Evolutionary conservation across 2,329 filamentous ascomycete genomes (phyloP).

Genomic region (Bipolaris cookei): DNA sequence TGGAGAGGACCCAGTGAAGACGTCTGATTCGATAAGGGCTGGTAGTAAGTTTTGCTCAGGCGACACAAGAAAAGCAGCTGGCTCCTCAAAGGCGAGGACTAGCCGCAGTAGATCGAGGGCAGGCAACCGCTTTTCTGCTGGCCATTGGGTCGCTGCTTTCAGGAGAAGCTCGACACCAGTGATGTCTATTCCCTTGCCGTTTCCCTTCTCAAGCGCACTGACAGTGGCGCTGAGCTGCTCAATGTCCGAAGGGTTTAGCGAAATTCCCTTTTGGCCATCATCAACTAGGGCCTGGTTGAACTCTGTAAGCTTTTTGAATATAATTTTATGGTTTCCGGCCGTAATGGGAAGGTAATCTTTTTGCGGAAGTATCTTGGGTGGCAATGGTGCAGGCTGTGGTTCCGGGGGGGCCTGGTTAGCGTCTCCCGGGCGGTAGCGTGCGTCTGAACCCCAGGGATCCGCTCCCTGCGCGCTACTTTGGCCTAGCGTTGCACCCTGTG

Average conservation of each 20-base stretch:
- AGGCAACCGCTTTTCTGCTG: slow-evolving; percentile 78
- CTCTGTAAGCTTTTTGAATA: slow-evolving; percentile 77
- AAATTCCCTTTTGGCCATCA: slow-evolving; percentile 73
- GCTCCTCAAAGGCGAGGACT: slow-evolving; percentile 69
- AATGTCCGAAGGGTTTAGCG: slow-evolving; percentile 75
- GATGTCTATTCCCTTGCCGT: slow-evolving; percentile 50
- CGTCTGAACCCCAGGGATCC: slow-evolving; percentile 80
- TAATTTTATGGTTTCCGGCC: slow-evolving; percentile 71
- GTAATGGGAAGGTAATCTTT: slow-evolving; percentile 79
- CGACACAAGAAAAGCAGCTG: slow-evolving; percentile 66
- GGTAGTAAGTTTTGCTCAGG: slow-evolving; percentile 65
- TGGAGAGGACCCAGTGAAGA: slow-evolving; percentile 64
- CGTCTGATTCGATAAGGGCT: slow-evolving; percentile 63
- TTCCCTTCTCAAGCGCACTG: slow-evolving; percentile 65
- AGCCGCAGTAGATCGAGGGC: slow-evolving; percentile 88
- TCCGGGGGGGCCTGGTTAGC: slow-evolving; percentile 46
- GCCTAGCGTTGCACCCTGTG: slow-evolving; percentile 83
- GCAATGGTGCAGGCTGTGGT: slow-evolving; percentile 46
- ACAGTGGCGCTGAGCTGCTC: slow-evolving; percentile 67
- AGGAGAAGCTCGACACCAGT: slow-evolving; percentile 68
- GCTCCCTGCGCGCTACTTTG: slow-evolving; percentile 59
- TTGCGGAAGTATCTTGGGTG: slow-evolving; percentile 74
- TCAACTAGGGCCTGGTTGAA: slow-evolving; percentile 76
- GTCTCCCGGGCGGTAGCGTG: slow-evolving; percentile 78
- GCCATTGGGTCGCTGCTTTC: slow-evolving; percentile 79